Evolutionary conservation across 805 yeast genomes (phyloP), one percentile per base, ranked within the genome.

Genomic region (Yarrowia osloensis): DNA sequence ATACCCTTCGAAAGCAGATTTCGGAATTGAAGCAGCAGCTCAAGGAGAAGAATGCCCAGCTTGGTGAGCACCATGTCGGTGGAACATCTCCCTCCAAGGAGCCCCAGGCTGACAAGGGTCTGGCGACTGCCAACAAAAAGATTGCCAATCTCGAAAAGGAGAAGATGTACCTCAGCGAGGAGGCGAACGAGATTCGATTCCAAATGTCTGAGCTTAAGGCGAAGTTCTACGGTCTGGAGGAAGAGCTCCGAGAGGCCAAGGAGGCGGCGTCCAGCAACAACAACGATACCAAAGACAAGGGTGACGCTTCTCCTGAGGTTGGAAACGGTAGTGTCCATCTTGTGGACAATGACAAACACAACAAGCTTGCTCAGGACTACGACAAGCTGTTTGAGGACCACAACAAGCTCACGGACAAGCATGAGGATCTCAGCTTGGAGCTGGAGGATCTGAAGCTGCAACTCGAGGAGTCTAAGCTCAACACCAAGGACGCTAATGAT

Each of bases 301-400:
- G 26, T n/a, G 33, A 46, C 17, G 50, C 4, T 15, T 12, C 50
- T 26, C n/a, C 50, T 9, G 31, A 52, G 4, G 33, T 71, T 24
- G 70, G 66, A 15, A 71, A 57, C 13, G 75, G 76, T 24, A 74
- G 57, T 11, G 57, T 77, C 11, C 68, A 78, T 31, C 74, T 76
- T 2, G 57, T 77, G 65, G 77, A 74, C 50, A 71, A 70, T 57
- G 73, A 75, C 11, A 70, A 72, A 13, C 63, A 57, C 26, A 57
- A 13, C 21, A 57, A 57, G 29, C 49, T 57, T 22, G 63, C 63
- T 4, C 35, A 39, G 26, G 63, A 57, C 28, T 57, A 57, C 29
- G 63, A 57, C 31, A 40, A 37, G 47, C 63, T 57, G 63, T 57
- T 57, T 15, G 63, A 57, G 47, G 63, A 57, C 28, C 63, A 57